These are phyloP conservation scores for Periglandula ipomoeae DNA, from an alignment of 2,329 filamentous ascomycete genomes.

Conservation along the genomic window DNA sequence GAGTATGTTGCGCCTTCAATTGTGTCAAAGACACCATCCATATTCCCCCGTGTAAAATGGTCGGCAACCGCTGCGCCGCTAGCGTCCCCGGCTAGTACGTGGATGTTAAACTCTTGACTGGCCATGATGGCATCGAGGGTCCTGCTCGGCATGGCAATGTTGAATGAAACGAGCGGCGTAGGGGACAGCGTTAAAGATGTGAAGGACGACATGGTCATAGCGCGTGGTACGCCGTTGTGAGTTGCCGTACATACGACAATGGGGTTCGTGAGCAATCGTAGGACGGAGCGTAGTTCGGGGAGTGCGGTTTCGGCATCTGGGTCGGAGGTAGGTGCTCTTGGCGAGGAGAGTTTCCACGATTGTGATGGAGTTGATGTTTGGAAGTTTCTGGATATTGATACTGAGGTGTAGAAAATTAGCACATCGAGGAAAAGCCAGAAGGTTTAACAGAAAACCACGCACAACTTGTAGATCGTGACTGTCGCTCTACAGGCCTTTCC, in stretches of 20 bases:
- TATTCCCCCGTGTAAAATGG: conserved; percentile 42
- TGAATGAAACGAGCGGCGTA: conserved; percentile 45
- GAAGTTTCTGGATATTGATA: neutral
- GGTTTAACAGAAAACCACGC: neutral
- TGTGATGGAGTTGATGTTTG: conserved; percentile 11
- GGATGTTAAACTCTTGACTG: conserved; percentile 42
- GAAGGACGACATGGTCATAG: conserved; percentile 53
- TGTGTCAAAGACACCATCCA: conserved; percentile 26
- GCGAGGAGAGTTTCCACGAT: conserved; percentile 21
- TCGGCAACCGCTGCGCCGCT: conserved; percentile 41
- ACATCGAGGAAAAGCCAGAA: neutral
- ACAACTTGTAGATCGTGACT: neutral
- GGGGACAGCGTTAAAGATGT: conserved; percentile 46
- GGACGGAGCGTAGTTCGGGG: conserved; percentile 39
- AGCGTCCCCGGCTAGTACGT: conserved; percentile 39
- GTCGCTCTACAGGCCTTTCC: neutral
- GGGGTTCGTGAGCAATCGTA: conserved; percentile 45
- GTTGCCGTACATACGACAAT: conserved; percentile 46
- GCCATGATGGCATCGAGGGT: conserved; percentile 41
- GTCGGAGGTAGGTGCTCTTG: conserved; percentile 25
- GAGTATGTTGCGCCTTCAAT: conserved; percentile 4
- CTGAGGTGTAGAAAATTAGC: neutral
- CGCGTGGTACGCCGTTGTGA: conserved; percentile 28
- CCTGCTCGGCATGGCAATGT: conserved; percentile 45
- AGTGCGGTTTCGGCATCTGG: conserved; percentile 23